These are phyloP conservation scores for Zygosaccharomyces sapae DNA, from an alignment of 1,139 yeast species.

Conservation along the genomic window DNA sequence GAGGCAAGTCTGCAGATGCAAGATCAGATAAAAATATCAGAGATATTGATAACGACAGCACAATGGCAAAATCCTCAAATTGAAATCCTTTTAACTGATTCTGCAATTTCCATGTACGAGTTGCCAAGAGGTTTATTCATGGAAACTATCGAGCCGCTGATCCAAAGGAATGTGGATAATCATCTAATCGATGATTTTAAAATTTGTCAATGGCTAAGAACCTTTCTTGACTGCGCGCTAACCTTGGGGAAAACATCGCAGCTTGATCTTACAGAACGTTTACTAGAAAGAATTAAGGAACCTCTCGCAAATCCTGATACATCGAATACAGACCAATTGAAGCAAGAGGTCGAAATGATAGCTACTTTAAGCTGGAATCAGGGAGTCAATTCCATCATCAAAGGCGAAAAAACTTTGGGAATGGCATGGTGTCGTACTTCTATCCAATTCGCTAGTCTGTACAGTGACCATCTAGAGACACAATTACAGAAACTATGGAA, in stretches of 20 bases:
- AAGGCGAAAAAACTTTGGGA: slow-evolving; percentile 16
- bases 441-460: slow-evolving; percentile 17
- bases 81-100: slow-evolving; percentile 6
- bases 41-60: slow-evolving; percentile 8
- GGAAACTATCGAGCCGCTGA: slow-evolving; percentile 9
- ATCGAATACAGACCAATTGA: not conserved
- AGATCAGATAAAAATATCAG: slow-evolving; percentile 9
- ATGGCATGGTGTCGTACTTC: slow-evolving; percentile 24
- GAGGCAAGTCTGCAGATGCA: slow-evolving; percentile 9
- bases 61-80: not conserved
- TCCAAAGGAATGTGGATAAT: slow-evolving; percentile 13
- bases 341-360: slow-evolving; percentile 22
- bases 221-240: slow-evolving; percentile 8
- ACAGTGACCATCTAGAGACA: slow-evolving; percentile 14
- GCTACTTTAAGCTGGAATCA: slow-evolving; percentile 28
- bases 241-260: slow-evolving; percentile 3
- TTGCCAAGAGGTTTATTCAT: slow-evolving; percentile 5
- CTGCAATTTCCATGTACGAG: slow-evolving; percentile 4
- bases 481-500: slow-evolving; percentile 23
- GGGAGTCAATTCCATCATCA: slow-evolving; percentile 25
- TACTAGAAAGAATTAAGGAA: slow-evolving; percentile 4
- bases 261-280: slow-evolving; percentile 6
- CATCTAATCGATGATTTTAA: not conserved
- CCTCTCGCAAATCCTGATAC: not conserved
- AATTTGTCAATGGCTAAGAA: slow-evolving; percentile 14